Evolutionary conservation across 1,139 yeast species (phyloP), one percentile per base, ranked within the genome.

Genomic region (Pichia sp.): DNA sequence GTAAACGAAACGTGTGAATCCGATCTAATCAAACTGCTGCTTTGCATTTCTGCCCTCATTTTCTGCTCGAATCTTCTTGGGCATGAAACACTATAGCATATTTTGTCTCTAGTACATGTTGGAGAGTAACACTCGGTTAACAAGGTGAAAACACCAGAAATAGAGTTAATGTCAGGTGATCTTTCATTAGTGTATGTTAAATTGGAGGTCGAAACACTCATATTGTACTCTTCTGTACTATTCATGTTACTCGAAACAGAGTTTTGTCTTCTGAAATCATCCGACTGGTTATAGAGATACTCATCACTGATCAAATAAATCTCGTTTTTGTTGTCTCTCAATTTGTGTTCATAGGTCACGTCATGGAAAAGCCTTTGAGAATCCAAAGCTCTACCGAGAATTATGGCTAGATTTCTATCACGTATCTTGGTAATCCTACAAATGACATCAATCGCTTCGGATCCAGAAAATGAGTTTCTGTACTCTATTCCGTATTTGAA

Each of bases 1-100:
- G 80, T 87, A 49, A 89, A 71, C 1, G 96, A 85, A 32, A 90
- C 77, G 63, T 89, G 78, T 7, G 93, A 84, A 50, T 89, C 95
- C 6, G 95, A 90, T 46, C 96, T 77, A 61, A 84, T 82, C 63
- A 93, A 77, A 44, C 96, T 93, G 64, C 88, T 88, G 8, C 95
- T 90, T 69, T 90, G 88, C 81, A 89, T 78, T 64, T 90, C 90
- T 57, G 90, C 77, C 56, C 98, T 77, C 2, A 97, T 97, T 67
- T 93, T 98, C 69, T 93, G 99, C 70, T 93, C 99, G 51, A 93
- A 75, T 61, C 99, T 80, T 62, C 97, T 80, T 10, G 99, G 99
- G 72, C 99, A 93, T n/a, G 97, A 95, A 62, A 93, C 92, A 53
- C 96, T 87, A 71, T 93, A 93, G 72, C 99, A 93, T 47, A 93